phyloP scores from a whole-genome alignment of 2,329 filamentous ascomycete genomes.

The Lecanicillium sp. region DNA sequence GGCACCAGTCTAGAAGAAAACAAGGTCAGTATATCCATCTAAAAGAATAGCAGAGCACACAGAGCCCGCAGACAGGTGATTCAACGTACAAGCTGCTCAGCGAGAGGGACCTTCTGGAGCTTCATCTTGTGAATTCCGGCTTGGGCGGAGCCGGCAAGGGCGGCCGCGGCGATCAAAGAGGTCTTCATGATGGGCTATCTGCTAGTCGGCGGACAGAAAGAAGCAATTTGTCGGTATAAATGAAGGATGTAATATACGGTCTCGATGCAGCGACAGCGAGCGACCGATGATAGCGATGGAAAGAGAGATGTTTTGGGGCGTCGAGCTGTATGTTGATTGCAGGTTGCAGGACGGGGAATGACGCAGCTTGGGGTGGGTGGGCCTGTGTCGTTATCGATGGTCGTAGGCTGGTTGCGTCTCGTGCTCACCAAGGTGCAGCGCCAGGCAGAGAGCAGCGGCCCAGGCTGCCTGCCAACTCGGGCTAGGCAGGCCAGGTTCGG shows the following conservation, averaged over 20 bases:
- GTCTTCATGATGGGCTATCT: slow-evolving; percentile 69
- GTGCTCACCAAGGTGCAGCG: neutral
- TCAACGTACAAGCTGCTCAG: slow-evolving; percentile 78
- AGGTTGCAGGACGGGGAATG: slow-evolving; percentile 12
- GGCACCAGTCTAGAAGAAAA: slow-evolving; percentile 54
- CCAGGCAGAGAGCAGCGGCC: neutral
- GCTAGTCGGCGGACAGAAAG: neutral
- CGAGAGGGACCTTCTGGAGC: slow-evolving; percentile 91
- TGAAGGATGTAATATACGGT: neutral
- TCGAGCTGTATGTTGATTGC: slow-evolving; percentile 1
- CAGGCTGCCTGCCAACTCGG: too few species aligned
- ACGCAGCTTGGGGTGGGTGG: slow-evolving; percentile 13
- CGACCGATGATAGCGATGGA: slow-evolving; percentile 6
- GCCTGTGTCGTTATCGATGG: slow-evolving; percentile 12
- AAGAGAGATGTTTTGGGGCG: neutral
- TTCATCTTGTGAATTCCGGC: slow-evolving; percentile 93
- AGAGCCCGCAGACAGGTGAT: neutral
- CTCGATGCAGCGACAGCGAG: slow-evolving; percentile 7
- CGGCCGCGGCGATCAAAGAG: slow-evolving; percentile 69
- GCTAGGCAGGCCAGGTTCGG: too few species aligned
- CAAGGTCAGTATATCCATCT: slow-evolving; percentile 5
- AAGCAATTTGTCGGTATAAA: neutral
- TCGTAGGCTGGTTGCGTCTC: slow-evolving; percentile 11
- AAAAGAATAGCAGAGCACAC: neutral
- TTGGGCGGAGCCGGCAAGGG: slow-evolving; percentile 75